These are phyloP conservation scores for Tylopilus rubrobrunneus DNA, from an alignment of 768 basidiomycete genomes.

Conservation along the genomic window DNA sequence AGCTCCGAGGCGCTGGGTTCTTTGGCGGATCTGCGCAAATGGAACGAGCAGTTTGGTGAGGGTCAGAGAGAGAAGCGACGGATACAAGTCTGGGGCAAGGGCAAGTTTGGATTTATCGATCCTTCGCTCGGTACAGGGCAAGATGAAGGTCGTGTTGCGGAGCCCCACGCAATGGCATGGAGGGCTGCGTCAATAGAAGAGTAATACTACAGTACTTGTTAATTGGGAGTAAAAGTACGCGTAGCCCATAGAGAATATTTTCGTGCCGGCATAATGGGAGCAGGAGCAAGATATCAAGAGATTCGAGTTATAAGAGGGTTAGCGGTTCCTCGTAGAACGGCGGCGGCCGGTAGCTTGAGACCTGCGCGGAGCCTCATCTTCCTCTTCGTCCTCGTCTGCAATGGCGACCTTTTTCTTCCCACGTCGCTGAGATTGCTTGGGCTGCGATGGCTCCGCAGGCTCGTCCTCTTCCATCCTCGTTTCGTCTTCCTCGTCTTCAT, in stretches of 20 bases:
- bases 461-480: conserved; percentile 33
- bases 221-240: conserved; percentile 11
- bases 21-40: conserved; percentile 72
- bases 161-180: conserved; percentile 12
- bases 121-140: conserved; percentile 28
- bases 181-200: conserved; percentile 24
- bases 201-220: conserved; percentile 21
- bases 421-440: conserved; percentile 24
- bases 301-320: background rate
- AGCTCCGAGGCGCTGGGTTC: conserved; percentile 79
- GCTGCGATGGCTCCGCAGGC: conserved; percentile 28
- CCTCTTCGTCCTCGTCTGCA: conserved; percentile 46
- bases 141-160: conserved; percentile 44
- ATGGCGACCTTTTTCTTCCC: conserved; percentile 28
- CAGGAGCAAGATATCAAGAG: background rate
- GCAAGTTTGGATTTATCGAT: conserved; percentile 80
- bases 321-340: conserved; percentile 19
- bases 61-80: conserved; percentile 64
- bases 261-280: background rate
- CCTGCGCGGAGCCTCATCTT: conserved; percentile 22
- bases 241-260: conserved; percentile 8
- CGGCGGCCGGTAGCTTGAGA: conserved; percentile 19
- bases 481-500: conserved; percentile 39
- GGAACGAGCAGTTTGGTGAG: conserved; percentile 95
- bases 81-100: conserved; percentile 82